Percentiles rank a stretch among this genome's conserved stretches.
Conservation (phyloP, 371 early-diverging fungal species). For the Coemansia sp. region DNA sequence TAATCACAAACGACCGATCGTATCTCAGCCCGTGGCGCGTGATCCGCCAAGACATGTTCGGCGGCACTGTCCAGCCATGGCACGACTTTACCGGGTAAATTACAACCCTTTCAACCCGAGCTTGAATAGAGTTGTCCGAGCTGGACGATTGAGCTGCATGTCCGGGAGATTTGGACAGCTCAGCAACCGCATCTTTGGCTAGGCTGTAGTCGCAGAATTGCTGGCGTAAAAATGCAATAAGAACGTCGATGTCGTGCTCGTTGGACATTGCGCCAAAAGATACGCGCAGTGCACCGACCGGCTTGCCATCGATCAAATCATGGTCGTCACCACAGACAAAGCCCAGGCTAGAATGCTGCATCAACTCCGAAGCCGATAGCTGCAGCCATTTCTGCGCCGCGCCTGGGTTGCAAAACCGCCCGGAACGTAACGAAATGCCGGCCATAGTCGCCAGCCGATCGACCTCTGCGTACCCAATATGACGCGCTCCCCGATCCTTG, state of each 20-base stretch:
- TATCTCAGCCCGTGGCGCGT: constrained; percentile 58
- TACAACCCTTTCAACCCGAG: constrained; percentile 29
- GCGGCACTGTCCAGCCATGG: constrained; percentile 58
- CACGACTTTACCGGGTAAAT: constrained; percentile 74
- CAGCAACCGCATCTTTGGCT: neutral
- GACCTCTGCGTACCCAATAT: constrained; percentile 60
- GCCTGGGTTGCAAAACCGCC: constrained; percentile 77
- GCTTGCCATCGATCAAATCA: constrained; percentile 61
- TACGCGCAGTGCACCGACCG: constrained; percentile 66
- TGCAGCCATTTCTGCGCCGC: constrained; percentile 62
- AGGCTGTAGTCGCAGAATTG: constrained; percentile 51
- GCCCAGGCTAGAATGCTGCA: constrained; percentile 52
- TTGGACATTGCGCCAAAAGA: constrained; percentile 71
- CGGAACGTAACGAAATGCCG: constrained; percentile 65
- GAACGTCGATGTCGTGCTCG: constrained; percentile 54
- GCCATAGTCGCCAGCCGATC: constrained; percentile 60
- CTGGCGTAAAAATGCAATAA: constrained; percentile 56
- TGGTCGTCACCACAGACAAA: constrained; percentile 68
- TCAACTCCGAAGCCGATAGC: constrained; percentile 47
- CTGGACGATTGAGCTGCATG: neutral
- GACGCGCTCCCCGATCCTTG: constrained; percentile 53
- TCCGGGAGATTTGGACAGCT: neutral
- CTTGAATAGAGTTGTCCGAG: constrained; percentile 2
- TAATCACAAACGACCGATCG: constrained; percentile 68
- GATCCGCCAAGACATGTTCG: constrained; percentile 57